phyloP scores from a whole-genome alignment of 257 asterid genomes.

The Leonotis leonurus region DNA sequence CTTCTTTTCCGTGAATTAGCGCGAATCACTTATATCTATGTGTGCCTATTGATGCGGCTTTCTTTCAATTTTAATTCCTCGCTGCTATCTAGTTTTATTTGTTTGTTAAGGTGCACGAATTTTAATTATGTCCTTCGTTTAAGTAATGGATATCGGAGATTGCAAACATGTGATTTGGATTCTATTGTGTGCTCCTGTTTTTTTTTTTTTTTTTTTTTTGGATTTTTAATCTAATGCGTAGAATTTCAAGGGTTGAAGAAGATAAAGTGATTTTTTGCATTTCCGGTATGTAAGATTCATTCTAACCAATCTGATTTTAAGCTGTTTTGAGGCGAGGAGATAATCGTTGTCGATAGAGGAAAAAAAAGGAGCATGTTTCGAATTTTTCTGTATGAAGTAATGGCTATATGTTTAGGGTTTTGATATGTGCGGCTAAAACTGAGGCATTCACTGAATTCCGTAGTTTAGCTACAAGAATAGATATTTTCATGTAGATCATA shows the following conservation, averaged over 20 bases:
- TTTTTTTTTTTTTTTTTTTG: background rate
- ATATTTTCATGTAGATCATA: background rate
- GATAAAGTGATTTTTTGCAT: background rate
- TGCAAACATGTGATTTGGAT: slow-evolving; percentile 2
- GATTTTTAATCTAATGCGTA: slow-evolving; percentile 9
- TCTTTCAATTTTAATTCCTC: background rate
- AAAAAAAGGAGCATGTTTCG: background rate
- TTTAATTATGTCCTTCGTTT: background rate
- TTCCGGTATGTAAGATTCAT: background rate
- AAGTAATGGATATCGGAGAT: slow-evolving; percentile 3
- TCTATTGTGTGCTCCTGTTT: background rate
- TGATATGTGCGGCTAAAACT: background rate
- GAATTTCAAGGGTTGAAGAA: background rate
- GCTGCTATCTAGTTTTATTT: background rate
- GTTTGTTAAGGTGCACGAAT: background rate
- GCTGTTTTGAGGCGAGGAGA: background rate
- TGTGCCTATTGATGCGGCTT: slow-evolving; percentile 10
- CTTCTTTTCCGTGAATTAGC: background rate
- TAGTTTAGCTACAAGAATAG: background rate
- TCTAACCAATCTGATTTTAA: background rate
- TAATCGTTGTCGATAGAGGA: background rate
- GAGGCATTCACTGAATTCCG: background rate
- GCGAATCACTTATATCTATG: slow-evolving; percentile 14
- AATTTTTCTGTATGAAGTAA: background rate
- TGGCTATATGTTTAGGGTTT: slow-evolving; percentile 11